Evolutionary conservation across 2,329 filamentous ascomycete genomes (phyloP).

Genomic region (Colletotrichum incanum): DNA sequence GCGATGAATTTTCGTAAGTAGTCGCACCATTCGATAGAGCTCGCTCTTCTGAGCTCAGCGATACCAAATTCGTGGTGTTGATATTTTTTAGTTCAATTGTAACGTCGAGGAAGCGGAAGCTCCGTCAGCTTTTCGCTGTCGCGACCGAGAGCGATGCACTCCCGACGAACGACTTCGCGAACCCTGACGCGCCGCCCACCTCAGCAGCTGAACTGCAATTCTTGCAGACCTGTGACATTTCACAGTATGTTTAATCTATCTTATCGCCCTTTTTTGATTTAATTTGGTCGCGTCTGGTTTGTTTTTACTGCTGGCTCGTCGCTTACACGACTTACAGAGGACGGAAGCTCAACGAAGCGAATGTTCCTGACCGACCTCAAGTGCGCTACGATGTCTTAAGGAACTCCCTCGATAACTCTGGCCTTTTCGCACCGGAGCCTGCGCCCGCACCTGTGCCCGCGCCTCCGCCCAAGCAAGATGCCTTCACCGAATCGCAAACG

Average conservation of each 20-base stretch:
- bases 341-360: constrained; percentile 66
- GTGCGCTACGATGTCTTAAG: constrained; percentile 61
- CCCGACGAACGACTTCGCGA: constrained; percentile 71
- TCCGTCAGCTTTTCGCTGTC: constrained; percentile 87
- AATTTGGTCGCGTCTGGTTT: constrained; percentile 45
- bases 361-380: constrained; percentile 65
- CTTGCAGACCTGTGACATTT: constrained; percentile 70
- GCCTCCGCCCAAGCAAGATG: constrained; percentile 25
- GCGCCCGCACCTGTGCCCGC: constrained; percentile 17
- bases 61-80: constrained; percentile 62
- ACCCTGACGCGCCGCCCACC: constrained; percentile 69
- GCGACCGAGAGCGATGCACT: constrained; percentile 78
- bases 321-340: constrained; percentile 54
- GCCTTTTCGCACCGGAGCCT: constrained; percentile 33
- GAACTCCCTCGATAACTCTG: constrained; percentile 54
- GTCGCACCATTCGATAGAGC: constrained; percentile 60
- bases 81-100: constrained; percentile 75
- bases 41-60: constrained; percentile 64
- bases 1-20: constrained; percentile 74
- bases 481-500: constrained; percentile 21
- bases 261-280: constrained; percentile 30
- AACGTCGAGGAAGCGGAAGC: constrained; percentile 90
- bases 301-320: constrained; percentile 11
- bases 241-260: constrained; percentile 66
- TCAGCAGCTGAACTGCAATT: constrained; percentile 70